Percentiles rank a stretch among this genome's conserved stretches.
Evolutionary conservation across 306 rosid genomes (phyloP).

Genomic region (Pueraria montana): DNA sequence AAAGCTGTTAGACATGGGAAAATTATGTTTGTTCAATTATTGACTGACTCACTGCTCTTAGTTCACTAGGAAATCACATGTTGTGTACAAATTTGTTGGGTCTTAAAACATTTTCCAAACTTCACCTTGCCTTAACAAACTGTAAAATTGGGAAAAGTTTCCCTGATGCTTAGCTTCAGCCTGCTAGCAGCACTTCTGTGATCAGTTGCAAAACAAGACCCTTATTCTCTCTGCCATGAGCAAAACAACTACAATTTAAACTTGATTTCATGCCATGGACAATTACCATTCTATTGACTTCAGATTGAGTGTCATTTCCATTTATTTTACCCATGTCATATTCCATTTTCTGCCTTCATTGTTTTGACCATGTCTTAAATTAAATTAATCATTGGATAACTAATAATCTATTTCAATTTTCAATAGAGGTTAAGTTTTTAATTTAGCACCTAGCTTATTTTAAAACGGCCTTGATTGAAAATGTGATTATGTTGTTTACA

Average conservation of each 20-base stretch:
- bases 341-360: slow-evolving; percentile 15
- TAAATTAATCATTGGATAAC: background rate
- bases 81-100: background rate
- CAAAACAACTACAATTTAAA: background rate
- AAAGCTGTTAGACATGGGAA: background rate
- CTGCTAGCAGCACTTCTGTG: background rate
- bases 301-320: background rate
- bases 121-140: background rate
- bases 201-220: background rate
- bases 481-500: background rate
- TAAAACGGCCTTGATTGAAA: background rate
- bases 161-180: background rate
- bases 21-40: background rate
- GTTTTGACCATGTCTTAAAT: background rate
- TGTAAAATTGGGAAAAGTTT: background rate
- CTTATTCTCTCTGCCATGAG: background rate
- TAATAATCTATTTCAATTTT: background rate
- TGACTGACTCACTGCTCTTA: background rate
- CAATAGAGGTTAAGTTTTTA: background rate
- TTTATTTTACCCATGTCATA: background rate
- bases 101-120: background rate
- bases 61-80: background rate
- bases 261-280: background rate
- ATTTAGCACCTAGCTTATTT: slow-evolving; percentile 11
- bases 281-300: slow-evolving; percentile 3